These are phyloP conservation scores for Leishmania tarentolae DNA, from an alignment of 208 protist species.

Conservation along the genomic window DNA sequence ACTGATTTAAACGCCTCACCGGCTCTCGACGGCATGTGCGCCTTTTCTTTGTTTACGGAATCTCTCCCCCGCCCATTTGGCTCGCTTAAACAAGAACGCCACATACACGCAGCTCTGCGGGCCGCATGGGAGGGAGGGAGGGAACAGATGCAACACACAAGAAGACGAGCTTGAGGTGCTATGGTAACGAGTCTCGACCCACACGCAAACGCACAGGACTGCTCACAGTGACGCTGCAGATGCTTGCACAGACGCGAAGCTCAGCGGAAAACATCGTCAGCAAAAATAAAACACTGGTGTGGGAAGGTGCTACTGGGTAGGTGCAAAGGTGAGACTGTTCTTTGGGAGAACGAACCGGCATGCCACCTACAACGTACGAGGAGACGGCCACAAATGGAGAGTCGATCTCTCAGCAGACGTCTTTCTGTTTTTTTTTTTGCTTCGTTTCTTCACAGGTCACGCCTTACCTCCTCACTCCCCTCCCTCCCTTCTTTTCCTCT, in stretches of 20 bases:
- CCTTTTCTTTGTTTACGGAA: background rate
- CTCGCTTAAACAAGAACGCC: background rate
- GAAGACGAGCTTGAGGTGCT: background rate
- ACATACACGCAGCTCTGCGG: background rate
- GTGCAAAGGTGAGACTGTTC: background rate
- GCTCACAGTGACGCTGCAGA: background rate
- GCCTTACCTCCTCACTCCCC: background rate
- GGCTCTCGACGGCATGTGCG: background rate
- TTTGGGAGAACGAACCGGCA: background rate
- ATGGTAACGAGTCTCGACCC: background rate
- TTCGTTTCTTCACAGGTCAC: background rate
- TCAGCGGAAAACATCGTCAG: background rate
- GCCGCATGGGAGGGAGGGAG: background rate
- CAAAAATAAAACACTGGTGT: background rate
- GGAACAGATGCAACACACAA: background rate
- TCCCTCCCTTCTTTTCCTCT: background rate
- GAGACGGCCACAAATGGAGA: background rate
- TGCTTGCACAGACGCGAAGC: background rate
- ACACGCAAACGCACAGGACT: background rate
- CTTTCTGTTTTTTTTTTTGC: background rate
- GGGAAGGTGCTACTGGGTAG: background rate
- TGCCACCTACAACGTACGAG: background rate
- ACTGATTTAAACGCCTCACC: constrained; percentile 32
- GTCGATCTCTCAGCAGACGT: background rate
- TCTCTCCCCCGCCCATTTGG: background rate